Evolutionary conservation across 306 rosid species (phyloP).

Genomic region (Trifolium fragiferum): DNA sequence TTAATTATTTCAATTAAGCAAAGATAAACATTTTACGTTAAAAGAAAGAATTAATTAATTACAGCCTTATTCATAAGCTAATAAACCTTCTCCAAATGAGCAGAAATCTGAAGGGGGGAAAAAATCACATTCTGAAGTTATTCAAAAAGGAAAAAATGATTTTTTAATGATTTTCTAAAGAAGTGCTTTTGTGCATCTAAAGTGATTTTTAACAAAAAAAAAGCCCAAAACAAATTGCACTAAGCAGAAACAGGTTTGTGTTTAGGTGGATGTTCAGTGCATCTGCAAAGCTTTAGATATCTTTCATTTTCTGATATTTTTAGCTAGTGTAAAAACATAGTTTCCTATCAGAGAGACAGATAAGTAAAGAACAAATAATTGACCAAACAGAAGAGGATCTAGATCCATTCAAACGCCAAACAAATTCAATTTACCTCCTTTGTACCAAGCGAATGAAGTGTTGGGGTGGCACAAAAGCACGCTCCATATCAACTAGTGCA

Average conservation of each 20-base stretch:
- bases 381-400: conserved; percentile 16
- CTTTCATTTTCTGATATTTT: not conserved
- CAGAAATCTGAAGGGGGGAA: not conserved
- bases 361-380: not conserved
- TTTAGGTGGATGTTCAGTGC: not conserved
- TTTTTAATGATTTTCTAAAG: not conserved
- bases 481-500: conserved; percentile 98
- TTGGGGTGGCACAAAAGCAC: conserved; percentile 99
- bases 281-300: not conserved
- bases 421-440: conserved; percentile 64
- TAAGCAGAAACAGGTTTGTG: not conserved
- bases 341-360: conserved; percentile 1
- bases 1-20: not conserved
- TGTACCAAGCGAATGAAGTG: conserved; percentile 97
- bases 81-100: not conserved
- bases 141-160: not conserved
- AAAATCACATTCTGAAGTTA: too few relatives aligned
- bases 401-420: not conserved
- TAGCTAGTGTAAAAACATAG: not conserved
- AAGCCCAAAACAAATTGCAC: not conserved
- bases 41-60: not conserved
- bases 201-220: not conserved
- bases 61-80: not conserved
- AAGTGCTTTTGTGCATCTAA: too few relatives aligned
- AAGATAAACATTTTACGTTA: not conserved